phyloP scores from a whole-genome alignment of 768 basidiomycete species.

The Boletus pseudopeckii region DNA sequence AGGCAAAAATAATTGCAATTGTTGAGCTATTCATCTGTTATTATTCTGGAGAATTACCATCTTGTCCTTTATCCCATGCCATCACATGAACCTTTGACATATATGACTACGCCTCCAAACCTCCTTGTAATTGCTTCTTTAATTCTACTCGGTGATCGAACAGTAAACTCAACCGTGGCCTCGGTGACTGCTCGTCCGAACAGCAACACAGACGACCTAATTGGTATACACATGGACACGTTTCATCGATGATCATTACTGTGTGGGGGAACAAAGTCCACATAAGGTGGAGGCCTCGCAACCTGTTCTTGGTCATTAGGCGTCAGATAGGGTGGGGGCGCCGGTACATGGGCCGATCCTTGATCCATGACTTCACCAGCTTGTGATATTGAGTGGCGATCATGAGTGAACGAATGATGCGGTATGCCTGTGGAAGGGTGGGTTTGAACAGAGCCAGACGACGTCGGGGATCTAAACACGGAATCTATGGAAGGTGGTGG shows the following conservation, averaged over 20 bases:
- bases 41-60: constrained; percentile 16
- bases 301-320: constrained; percentile 50
- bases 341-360: constrained; percentile 47
- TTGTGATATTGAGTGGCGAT: constrained; percentile 33
- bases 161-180: constrained; percentile 3
- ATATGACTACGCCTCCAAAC: constrained; percentile 21
- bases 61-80: constrained; percentile 16
- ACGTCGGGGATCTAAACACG: constrained; percentile 49
- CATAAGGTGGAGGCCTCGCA: constrained; percentile 58
- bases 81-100: constrained; percentile 21
- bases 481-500: constrained; percentile 88
- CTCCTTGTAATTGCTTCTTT: constrained; percentile 29
- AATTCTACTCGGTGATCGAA: constrained; percentile 20
- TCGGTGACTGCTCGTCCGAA: neutral
- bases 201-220: neutral
- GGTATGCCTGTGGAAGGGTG: constrained; percentile 30
- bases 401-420: constrained; percentile 29
- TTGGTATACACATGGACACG: neutral
- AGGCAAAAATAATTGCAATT: constrained; percentile 77
- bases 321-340: constrained; percentile 78
- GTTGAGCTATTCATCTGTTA: constrained; percentile 42
- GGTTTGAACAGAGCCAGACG: constrained; percentile 14
- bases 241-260: constrained; percentile 11
- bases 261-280: constrained; percentile 41
- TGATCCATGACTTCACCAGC: constrained; percentile 32